These are phyloP conservation scores for Kokia cookei DNA, from an alignment of 441 rosid genomes.

Conservation along the genomic window DNA sequence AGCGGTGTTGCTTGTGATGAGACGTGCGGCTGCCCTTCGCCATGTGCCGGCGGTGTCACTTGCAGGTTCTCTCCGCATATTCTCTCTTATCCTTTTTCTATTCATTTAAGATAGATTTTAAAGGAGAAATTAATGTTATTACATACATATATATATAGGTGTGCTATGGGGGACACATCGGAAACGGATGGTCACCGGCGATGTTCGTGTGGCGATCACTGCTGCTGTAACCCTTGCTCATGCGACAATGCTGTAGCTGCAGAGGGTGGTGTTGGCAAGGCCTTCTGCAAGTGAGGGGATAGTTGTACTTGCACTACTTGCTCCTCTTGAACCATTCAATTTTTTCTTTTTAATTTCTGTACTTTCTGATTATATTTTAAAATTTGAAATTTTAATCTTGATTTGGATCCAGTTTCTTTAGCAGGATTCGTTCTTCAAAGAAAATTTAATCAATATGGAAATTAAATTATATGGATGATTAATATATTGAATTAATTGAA, in stretches of 20 bases:
- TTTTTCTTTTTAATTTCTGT: too few relatives aligned
- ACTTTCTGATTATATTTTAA: too few relatives aligned
- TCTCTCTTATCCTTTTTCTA: background rate
- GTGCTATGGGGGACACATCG: constrained; percentile 15
- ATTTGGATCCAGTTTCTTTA: too few relatives aligned
- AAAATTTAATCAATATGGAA: too few relatives aligned
- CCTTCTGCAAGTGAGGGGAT: constrained; percentile 38
- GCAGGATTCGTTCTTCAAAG: too few relatives aligned
- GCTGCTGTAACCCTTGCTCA: constrained; percentile 62
- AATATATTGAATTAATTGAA: too few relatives aligned
- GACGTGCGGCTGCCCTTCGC: constrained; percentile 48
- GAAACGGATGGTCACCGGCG: constrained; percentile 21
- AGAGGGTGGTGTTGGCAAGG: constrained; percentile 20
- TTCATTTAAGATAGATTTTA: too few relatives aligned
- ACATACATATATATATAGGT: constrained; percentile 9
- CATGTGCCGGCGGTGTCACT: constrained; percentile 43
- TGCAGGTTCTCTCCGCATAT: constrained; percentile 26
- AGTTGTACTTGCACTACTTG: constrained; percentile 43
- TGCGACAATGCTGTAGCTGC: constrained; percentile 17
- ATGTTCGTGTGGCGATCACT: constrained; percentile 61
- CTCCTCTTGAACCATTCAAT: constrained; percentile 16
- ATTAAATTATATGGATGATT: too few relatives aligned
- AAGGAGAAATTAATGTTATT: too few relatives aligned
- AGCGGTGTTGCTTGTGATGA: constrained; percentile 29
- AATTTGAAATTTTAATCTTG: too few relatives aligned